Conservation (phyloP, 208 protist genomes). For the Leishmania lainsoni region DNA sequence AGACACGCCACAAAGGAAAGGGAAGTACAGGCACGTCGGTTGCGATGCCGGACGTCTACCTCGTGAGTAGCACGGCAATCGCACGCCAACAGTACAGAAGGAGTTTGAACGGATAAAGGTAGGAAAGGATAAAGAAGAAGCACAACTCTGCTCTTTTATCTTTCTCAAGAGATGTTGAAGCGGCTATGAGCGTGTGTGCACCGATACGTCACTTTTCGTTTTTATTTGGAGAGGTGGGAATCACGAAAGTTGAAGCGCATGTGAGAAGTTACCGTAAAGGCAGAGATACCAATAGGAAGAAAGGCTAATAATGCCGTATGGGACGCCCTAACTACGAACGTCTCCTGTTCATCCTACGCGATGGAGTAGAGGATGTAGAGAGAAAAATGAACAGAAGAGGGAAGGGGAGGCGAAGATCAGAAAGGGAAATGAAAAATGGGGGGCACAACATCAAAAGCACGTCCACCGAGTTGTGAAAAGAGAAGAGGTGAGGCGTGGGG, state of each 20-base stretch:
- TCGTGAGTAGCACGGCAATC: not conserved
- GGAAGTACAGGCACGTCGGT: not conserved
- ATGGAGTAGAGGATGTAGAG: not conserved
- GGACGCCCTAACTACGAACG: not conserved
- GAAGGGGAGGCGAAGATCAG: not conserved
- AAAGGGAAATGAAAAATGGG: constrained; percentile 1
- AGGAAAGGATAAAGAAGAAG: not conserved
- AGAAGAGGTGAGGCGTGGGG: not conserved
- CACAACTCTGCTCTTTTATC: not conserved
- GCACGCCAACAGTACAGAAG: not conserved
- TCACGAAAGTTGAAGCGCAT: not conserved
- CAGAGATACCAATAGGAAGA: not conserved
- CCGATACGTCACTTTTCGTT: not conserved
- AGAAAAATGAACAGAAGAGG: constrained; percentile 1
- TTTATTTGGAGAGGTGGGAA: not conserved
- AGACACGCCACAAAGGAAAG: not conserved
- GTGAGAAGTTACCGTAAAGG: not conserved
- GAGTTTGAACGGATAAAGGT: not conserved
- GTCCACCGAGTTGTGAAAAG: not conserved
- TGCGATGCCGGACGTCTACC: not conserved
- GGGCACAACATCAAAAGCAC: not conserved
- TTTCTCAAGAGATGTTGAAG: not conserved
- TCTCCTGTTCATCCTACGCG: not conserved
- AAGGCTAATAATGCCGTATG: not conserved
- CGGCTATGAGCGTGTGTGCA: not conserved